Percentiles rank a stretch among this genome's conserved stretches.
Evolutionary conservation across 345 rosid genomes (phyloP).

Genomic region (Anacardium occidentale): DNA sequence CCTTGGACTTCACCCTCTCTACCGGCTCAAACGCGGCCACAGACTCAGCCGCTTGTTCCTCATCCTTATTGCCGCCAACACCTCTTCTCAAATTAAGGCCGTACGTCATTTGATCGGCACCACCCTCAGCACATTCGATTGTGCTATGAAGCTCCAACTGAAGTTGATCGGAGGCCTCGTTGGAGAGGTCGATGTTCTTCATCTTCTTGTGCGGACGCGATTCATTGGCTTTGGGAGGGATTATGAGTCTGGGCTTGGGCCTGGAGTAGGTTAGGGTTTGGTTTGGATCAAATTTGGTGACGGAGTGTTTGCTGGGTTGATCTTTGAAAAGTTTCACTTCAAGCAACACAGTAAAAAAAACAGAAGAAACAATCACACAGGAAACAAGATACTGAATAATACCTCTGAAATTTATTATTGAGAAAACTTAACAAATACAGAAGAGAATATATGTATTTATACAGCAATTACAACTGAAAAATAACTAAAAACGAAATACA

Average conservation of each 20-base stretch:
- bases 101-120: slow-evolving; percentile 33
- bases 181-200: slow-evolving; percentile 61
- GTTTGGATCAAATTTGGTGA: slow-evolving; percentile 60
- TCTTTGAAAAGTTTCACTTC: too few relatives aligned
- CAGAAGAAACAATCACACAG: too few relatives aligned
- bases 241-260: slow-evolving; percentile 31
- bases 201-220: slow-evolving; percentile 58
- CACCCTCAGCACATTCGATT: slow-evolving; percentile 23
- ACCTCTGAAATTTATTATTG: too few relatives aligned
- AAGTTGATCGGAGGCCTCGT: slow-evolving; percentile 34
- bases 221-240: slow-evolving; percentile 58
- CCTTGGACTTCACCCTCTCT: slow-evolving; percentile 47
- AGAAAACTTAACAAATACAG: too few relatives aligned
- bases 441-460: too few relatives aligned
- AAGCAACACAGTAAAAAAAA: too few relatives aligned
- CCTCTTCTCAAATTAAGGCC: slow-evolving; percentile 40
- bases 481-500: too few relatives aligned
- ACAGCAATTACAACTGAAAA: too few relatives aligned
- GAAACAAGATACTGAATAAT: too few relatives aligned
- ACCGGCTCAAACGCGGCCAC: slow-evolving; percentile 10
- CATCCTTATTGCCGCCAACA: slow-evolving; percentile 4
- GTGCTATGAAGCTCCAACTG: slow-evolving; percentile 46
- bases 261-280: slow-evolving; percentile 34
- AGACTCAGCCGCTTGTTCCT: not conserved
- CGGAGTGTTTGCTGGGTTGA: slow-evolving; percentile 33